Percentiles rank a stretch among this genome's conserved stretches.
phyloP scores from a whole-genome alignment of 495 filamentous ascomycete species.

The Lasiosphaeris hirsuta region DNA sequence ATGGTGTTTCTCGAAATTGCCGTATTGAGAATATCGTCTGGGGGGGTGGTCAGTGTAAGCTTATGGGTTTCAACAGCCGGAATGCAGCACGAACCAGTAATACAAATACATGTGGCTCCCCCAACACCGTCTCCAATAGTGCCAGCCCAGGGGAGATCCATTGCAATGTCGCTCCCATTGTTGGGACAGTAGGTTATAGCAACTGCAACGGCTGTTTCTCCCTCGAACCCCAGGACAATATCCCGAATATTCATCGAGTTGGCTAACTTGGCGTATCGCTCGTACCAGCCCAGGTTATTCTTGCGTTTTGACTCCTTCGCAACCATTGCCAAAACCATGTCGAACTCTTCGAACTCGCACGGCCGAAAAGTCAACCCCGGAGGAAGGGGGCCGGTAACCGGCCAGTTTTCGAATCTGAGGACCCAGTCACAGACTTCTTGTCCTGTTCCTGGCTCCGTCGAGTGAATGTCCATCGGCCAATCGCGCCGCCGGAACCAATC shows the following conservation, averaged over 20 bases:
- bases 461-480: constrained; percentile 50
- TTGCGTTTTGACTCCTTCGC: constrained; percentile 41
- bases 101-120: constrained; percentile 59
- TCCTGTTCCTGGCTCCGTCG: constrained; percentile 35
- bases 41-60: neutral
- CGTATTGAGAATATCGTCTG: constrained; percentile 33
- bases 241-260: constrained; percentile 45
- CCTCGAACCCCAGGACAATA: constrained; percentile 47
- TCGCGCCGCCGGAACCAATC: constrained; percentile 57
- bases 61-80: neutral
- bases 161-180: constrained; percentile 49
- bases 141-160: constrained; percentile 58
- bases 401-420: constrained; percentile 53
- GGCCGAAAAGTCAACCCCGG: constrained; percentile 41
- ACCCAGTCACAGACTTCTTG: constrained; percentile 56
- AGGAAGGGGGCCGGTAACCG: constrained; percentile 32
- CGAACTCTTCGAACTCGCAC: constrained; percentile 51
- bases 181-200: constrained; percentile 54
- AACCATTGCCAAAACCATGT: constrained; percentile 52
- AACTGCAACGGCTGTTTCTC: constrained; percentile 46
- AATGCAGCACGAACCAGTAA: constrained; percentile 42
- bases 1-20: constrained; percentile 39
- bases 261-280: constrained; percentile 49
- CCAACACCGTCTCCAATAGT: constrained; percentile 54
- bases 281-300: constrained; percentile 52